Evolutionary conservation across 768 basidiomycete genomes (phyloP).

Genomic region (Mycena belliarum): DNA sequence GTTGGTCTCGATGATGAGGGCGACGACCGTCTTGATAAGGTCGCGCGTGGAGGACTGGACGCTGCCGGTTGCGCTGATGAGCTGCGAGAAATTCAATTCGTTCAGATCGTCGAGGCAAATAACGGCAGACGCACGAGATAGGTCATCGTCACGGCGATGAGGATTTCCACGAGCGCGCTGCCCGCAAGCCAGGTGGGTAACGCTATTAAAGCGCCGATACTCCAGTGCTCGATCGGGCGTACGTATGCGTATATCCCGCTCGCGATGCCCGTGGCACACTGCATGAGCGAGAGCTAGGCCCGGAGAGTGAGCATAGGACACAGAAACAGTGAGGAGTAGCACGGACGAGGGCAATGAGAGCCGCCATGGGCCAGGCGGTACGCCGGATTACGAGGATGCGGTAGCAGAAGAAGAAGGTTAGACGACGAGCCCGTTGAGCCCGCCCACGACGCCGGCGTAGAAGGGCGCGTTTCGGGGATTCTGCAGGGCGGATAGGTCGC

Average conservation of each 20-base stretch:
- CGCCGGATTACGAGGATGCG: slow-evolving; percentile 4
- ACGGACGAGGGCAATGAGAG: slow-evolving; percentile 3
- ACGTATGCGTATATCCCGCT: neutral
- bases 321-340: too few relatives aligned
- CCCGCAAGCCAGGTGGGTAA: slow-evolving; percentile 6
- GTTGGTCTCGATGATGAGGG: slow-evolving; percentile 14
- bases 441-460: slow-evolving; percentile 8
- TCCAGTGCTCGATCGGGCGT: neutral
- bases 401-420: slow-evolving; percentile 9
- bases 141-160: slow-evolving; percentile 10
- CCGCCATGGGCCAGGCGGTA: slow-evolving; percentile 1
- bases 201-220: neutral
- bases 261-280: slow-evolving; percentile 3
- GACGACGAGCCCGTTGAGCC: slow-evolving; percentile 1
- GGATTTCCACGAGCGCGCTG: neutral
- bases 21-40: too few relatives aligned
- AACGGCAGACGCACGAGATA: slow-evolving; percentile 1
- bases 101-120: neutral
- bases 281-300: neutral
- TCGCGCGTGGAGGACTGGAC: neutral
- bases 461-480: neutral
- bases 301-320: too few relatives aligned
- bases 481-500: neutral
- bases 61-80: neutral
- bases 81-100: neutral